Conservation (phyloP, 371 early-diverging fungal genomes). For the Haplosporangium sp. region DNA sequence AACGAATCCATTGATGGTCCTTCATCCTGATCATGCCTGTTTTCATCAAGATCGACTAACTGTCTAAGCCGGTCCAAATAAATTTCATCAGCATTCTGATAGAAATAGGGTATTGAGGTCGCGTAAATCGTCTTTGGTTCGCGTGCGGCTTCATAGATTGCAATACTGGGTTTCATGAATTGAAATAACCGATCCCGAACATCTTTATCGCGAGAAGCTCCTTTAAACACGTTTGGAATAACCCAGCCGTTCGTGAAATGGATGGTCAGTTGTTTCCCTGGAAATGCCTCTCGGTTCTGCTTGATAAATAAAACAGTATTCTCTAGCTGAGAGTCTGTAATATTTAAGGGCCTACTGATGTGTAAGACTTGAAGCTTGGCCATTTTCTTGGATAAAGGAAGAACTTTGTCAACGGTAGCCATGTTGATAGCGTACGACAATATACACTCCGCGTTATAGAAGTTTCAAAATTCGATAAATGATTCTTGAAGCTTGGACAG, state of each 20-base stretch:
- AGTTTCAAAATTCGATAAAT: not conserved
- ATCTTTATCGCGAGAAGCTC: not conserved
- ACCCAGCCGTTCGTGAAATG: no score
- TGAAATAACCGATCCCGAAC: not conserved
- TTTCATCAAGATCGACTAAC: no score
- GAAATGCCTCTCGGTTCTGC: not conserved
- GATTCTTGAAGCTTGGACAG: not conserved
- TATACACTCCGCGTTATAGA: not conserved
- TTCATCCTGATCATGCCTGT: no score
- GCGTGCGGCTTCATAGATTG: conserved; percentile 13
- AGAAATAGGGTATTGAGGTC: not conserved
- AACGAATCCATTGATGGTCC: no score
- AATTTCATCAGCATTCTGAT: not conserved
- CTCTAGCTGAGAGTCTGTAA: not conserved
- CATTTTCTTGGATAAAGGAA: not conserved
- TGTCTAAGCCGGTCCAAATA: no score
- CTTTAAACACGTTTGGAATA: no score
- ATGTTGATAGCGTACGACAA: not conserved
- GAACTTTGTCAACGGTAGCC: not conserved
- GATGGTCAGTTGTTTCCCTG: not conserved
- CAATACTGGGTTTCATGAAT: conserved; percentile 3
- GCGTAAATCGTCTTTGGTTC: not conserved
- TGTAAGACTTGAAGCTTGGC: not conserved
- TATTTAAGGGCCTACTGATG: not conserved
- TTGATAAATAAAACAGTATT: not conserved